Base-by-base conservation (phyloP, 2,329 filamentous ascomycete species). In the Pestalotiopsis fici region DNA sequence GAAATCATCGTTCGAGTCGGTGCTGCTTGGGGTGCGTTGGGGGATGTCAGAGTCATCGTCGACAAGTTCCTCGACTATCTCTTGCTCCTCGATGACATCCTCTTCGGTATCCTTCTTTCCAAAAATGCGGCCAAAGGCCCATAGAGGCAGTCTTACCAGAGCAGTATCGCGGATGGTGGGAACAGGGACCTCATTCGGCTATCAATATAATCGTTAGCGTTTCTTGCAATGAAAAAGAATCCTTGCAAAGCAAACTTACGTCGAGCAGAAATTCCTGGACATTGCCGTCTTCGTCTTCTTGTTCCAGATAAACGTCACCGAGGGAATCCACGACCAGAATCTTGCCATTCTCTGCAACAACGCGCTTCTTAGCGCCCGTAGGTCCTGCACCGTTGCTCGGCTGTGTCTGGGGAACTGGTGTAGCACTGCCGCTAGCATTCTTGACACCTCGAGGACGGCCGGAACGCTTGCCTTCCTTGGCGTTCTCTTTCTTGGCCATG, bases 321-420 rank as follows among this genome's bases (percentile, higher is more conserved):
- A 91, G 84, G 0, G 93, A 93, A 80, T 99, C 95, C 3, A 99
- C 96, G 66, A 99, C 91, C 47, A 99, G 84, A 0, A 97, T 86
- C 84, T 98, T 99, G 72, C 96, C 96, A 74, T 99, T 99, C 84
- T 97, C 92, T 2, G 95, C 95, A 28, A 95, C 89, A 18, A 98
- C 93, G 43, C 93, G 88, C 86, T 95, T 97, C 82, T 93, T 93
- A 39, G 91, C 86, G 23, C 95, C 94, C 47, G 90, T 87, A 1
- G 93, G 89, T 12, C 89, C 88, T 65, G 85, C 79, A 5, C 82
- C 79, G 15, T 28, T 65, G 61, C 59, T 50, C 11, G 67, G 28
- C 74, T 77, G 81, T 77, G 82, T 81, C 70, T 80, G 82, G 62
- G 86, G 85, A 60, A 87, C 84, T 0, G 87, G 87, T 74, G 85